Evolutionary conservation across 345 rosid genomes (phyloP), one percentile per base, ranked within the genome.

Genomic region (Arabis alpina): DNA sequence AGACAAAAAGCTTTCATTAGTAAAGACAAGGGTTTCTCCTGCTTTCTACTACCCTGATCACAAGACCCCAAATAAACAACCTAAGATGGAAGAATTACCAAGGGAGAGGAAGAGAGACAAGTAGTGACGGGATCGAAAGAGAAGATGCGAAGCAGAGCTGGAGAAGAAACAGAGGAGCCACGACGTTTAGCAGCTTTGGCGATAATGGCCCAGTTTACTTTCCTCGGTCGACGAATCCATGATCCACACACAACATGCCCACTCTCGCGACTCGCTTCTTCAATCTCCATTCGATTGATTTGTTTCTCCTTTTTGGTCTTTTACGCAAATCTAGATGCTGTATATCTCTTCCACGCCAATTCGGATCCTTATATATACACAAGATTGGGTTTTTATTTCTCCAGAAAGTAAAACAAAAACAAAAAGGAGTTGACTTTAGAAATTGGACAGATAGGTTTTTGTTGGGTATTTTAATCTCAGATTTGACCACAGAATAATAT

Each of bases 141-240:
- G 92, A 91, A 93, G 78, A 93, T 83, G 76, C 84, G 84, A 43
- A 93, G 80, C 53, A 69, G 79, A 37, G 97, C 77, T 15, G 91
- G 77, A 30, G 92, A 74, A 14, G 71, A 59, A 4, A 40, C 52
- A 57, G 67, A 54, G 2, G 84, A 74, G 51, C 54, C 69, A 65
- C 76, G 74, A 43, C 76, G 78, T 54, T 80, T 73, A 2, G 92
- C 72, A 82, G 92, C 85, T 84, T 75, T 85, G 56, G 85, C 92
- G 77, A 93, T 65, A 34, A 91, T 81, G 24, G 81, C 94, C 70
- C 82, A 74, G 71, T 76, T 84, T 50, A 81, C 76, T 65, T 84
- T 89, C 81, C 85, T 96, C 49, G 94, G 91, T 41, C 91, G 82
- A 58, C 93, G 90, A 83, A 93, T 89, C 98, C 98, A 91, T 71